Evolutionary conservation across 352 stramenopile species (phyloP).

Genomic region (Phytophthora aleatoria): DNA sequence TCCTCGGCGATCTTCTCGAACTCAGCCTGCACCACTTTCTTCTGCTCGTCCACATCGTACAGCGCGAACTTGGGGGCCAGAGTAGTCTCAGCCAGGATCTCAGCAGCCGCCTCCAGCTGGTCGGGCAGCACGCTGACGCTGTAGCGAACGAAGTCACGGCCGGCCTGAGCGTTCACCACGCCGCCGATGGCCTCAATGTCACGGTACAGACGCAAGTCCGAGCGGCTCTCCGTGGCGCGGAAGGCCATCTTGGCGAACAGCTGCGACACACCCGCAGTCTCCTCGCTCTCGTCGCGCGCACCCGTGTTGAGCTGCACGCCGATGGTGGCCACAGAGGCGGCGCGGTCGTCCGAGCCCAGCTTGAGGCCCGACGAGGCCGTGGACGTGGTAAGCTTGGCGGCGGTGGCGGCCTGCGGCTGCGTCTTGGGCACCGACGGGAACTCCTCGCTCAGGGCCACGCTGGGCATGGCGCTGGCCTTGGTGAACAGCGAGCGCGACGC

Average conservation of each 20-base stretch:
- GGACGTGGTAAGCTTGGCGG: constrained; percentile 45
- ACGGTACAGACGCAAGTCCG: constrained; percentile 81
- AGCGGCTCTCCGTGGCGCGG: constrained; percentile 70
- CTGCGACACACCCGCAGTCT: constrained; percentile 75
- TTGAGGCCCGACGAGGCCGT: constrained; percentile 54
- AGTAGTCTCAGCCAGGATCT: constrained; percentile 83
- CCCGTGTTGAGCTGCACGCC: constrained; percentile 69
- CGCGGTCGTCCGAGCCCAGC: constrained; percentile 63
- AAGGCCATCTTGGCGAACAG: constrained; percentile 87
- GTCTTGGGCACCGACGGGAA: constrained; percentile 58
- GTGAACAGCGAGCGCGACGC: constrained; percentile 67
- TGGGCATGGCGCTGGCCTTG: constrained; percentile 60
- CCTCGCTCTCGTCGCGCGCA: constrained; percentile 67
- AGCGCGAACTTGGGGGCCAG: constrained; percentile 75
- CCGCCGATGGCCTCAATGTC: constrained; percentile 85
- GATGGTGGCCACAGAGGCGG: constrained; percentile 59
- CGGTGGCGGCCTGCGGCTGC: constrained; percentile 30
- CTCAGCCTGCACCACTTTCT: constrained; percentile 67
- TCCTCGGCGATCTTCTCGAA: constrained; percentile 47
- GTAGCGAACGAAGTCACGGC: constrained; percentile 81
- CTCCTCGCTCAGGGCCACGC: constrained; percentile 63
- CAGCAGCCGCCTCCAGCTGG: constrained; percentile 62
- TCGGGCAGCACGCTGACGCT: constrained; percentile 78
- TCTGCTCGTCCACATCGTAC: constrained; percentile 81
- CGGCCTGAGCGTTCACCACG: constrained; percentile 57